Percentiles rank a stretch among this genome's conserved stretches.
These are phyloP conservation scores for Monilinia fructicola DNA, from an alignment of 2,329 filamentous ascomycete species.

Conservation along the genomic window DNA sequence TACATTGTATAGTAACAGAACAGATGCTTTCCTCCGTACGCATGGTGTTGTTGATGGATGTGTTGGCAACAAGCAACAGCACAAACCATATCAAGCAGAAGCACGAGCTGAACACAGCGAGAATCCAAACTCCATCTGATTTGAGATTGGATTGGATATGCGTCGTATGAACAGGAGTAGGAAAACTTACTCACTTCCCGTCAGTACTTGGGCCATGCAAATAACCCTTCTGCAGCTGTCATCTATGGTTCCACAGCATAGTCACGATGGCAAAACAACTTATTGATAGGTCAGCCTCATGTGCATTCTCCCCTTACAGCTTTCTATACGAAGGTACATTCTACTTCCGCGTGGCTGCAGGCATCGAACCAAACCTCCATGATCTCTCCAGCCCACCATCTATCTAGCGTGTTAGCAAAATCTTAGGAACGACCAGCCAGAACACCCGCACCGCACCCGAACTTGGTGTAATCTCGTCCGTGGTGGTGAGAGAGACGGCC, in stretches of 20 bases:
- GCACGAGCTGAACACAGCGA: slow-evolving; percentile 24
- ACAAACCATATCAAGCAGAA: slow-evolving; percentile 19
- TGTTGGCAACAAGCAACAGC: slow-evolving; percentile 24
- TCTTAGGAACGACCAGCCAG: slow-evolving; percentile 7
- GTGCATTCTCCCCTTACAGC: slow-evolving; percentile 17
- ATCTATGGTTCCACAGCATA: slow-evolving; percentile 23
- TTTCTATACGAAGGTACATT: slow-evolving; percentile 25
- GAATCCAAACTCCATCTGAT: slow-evolving; percentile 17
- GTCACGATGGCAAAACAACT: slow-evolving; percentile 25
- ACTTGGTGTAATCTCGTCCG: slow-evolving; percentile 16
- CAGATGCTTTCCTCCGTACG: slow-evolving; percentile 18
- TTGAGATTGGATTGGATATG: slow-evolving; percentile 22
- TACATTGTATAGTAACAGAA: slow-evolving; percentile 14
- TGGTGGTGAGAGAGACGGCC: neutral
- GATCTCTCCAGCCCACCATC: slow-evolving; percentile 17
- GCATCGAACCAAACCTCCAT: slow-evolving; percentile 19
- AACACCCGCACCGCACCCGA: slow-evolving; percentile 19
- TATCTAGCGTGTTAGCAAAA: neutral
- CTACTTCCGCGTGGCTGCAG: slow-evolving; percentile 24
- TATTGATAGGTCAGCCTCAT: slow-evolving; percentile 26
- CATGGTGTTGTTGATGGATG: slow-evolving; percentile 20
- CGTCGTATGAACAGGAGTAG: slow-evolving; percentile 22
- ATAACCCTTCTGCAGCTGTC: slow-evolving; percentile 25
- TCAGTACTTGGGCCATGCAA: slow-evolving; percentile 20
- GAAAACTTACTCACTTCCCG: slow-evolving; percentile 8